Evolutionary conservation across 1,284 basidiomycete genomes (phyloP).

Genomic region (Serendipita sp.): DNA sequence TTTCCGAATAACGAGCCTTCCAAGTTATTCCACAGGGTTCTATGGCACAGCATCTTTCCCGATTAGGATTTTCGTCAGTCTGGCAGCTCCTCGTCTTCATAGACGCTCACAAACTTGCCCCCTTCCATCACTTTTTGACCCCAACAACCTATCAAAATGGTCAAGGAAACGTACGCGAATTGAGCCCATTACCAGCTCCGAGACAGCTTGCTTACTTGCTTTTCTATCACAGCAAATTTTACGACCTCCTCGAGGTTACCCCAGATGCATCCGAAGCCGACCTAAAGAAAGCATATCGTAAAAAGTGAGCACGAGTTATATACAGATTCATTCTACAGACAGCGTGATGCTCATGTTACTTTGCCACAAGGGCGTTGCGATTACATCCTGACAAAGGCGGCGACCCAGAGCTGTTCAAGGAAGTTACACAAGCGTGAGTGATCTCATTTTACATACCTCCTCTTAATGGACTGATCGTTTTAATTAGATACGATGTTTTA

Average conservation of each 20-base stretch:
- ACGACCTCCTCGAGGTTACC: slow-evolving; percentile 74
- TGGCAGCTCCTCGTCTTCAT: not conserved
- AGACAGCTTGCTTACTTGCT: slow-evolving; percentile 11
- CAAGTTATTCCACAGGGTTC: slow-evolving; percentile 1
- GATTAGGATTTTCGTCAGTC: not conserved
- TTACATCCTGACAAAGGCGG: slow-evolving; percentile 95
- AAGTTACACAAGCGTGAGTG: slow-evolving; percentile 86
- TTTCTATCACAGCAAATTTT: slow-evolving; percentile 56
- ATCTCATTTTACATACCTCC: not conserved
- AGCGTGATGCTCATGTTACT: slow-evolving; percentile 16
- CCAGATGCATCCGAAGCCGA: slow-evolving; percentile 65
- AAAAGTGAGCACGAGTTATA: slow-evolving; percentile 44
- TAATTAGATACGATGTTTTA: slow-evolving; percentile 77
- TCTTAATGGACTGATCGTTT: not conserved
- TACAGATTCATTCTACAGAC: slow-evolving; percentile 3
- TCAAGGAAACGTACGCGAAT: slow-evolving; percentile 47
- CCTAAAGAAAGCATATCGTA: slow-evolving; percentile 89
- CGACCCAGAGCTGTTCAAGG: slow-evolving; percentile 95
- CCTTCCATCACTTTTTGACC: not conserved
- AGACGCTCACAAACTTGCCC: not conserved
- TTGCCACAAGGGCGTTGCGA: slow-evolving; percentile 54
- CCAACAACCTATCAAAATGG: slow-evolving; percentile 29
- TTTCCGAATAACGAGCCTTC: not conserved
- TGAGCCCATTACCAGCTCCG: slow-evolving; percentile 6
- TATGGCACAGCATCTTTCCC: not conserved